Conservation (phyloP, 108 stramenopile genomes). For the Nitzschia inconspicua region DNA sequence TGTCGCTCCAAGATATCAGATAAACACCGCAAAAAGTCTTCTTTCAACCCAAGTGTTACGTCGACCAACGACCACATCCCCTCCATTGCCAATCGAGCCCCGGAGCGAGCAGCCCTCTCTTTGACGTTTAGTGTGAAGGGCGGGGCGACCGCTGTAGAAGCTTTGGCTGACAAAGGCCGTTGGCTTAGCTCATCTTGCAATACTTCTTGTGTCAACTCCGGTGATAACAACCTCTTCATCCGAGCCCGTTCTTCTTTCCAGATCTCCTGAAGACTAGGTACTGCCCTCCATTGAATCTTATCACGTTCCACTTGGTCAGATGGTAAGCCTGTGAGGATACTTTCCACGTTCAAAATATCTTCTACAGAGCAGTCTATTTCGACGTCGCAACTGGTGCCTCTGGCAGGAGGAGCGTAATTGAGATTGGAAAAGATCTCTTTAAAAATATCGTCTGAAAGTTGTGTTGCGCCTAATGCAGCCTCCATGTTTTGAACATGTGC, state of each 20-base stretch:
- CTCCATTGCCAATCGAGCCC: constrained; percentile 52
- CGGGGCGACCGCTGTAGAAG: constrained; percentile 5
- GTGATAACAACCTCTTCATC: constrained; percentile 58
- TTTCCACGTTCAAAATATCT: constrained; percentile 60
- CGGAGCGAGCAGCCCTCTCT: constrained; percentile 56
- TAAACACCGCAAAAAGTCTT: constrained; percentile 64
- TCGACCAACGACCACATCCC: constrained; percentile 61
- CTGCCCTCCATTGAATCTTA: constrained; percentile 82
- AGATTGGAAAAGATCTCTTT: neutral
- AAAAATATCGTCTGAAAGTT: too few relatives aligned
- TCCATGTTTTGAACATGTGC: too few relatives aligned
- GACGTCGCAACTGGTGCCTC: constrained; percentile 69
- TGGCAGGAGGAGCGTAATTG: constrained; percentile 27
- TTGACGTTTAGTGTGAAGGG: constrained; percentile 75
- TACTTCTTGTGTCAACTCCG: constrained; percentile 60
- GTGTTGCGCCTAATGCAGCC: too few relatives aligned
- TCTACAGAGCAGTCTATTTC: constrained; percentile 73
- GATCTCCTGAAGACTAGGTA: constrained; percentile 83
- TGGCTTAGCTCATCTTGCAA: constrained; percentile 24
- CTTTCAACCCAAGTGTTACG: constrained; percentile 62
- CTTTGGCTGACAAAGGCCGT: too few relatives aligned
- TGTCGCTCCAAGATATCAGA: constrained; percentile 55
- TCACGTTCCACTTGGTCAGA: constrained; percentile 48
- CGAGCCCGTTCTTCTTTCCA: constrained; percentile 79
- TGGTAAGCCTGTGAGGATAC: constrained; percentile 59